Percentiles rank a stretch among this genome's conserved stretches.
Evolutionary conservation across 805 yeast genomes (phyloP).

Genomic region (Hanseniaspora guilliermondii): DNA sequence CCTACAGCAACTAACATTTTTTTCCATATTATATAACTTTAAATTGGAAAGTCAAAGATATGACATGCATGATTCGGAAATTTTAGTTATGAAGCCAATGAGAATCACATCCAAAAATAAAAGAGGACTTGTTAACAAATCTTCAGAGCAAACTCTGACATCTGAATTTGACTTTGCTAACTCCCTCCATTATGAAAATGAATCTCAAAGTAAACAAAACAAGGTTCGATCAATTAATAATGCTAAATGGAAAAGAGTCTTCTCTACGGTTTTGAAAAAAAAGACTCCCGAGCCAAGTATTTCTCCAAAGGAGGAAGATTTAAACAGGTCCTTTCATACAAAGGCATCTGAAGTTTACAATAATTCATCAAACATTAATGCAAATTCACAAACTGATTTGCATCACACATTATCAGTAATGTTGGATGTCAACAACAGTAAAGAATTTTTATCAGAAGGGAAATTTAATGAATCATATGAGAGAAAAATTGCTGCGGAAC

Average conservation of each 20-base stretch:
- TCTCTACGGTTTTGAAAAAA: neutral
- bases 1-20: conserved; percentile 2
- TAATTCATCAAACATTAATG: conserved; percentile 7
- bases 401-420: conserved; percentile 9
- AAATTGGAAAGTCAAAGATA: conserved; percentile 2
- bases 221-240: neutral
- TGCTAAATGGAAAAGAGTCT: conserved; percentile 5
- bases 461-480: conserved; percentile 10
- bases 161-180: conserved; percentile 21
- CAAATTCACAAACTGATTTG: neutral
- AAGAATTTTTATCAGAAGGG: conserved; percentile 1
- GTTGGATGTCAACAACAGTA: conserved; percentile 2
- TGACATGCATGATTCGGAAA: conserved; percentile 11
- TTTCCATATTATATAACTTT: neutral
- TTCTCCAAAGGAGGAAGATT: neutral
- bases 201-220: neutral
- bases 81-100: conserved; percentile 5
- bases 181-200: neutral
- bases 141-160: conserved; percentile 27
- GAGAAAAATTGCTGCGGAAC: conserved; percentile 11
- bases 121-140: conserved; percentile 20
- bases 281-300: neutral
- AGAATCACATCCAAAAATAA: conserved; percentile 14
- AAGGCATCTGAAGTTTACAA: conserved; percentile 4
- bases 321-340: neutral